Conservation (phyloP, 371 early-diverging fungal genomes). For the Actinomortierella ambigua region DNA sequence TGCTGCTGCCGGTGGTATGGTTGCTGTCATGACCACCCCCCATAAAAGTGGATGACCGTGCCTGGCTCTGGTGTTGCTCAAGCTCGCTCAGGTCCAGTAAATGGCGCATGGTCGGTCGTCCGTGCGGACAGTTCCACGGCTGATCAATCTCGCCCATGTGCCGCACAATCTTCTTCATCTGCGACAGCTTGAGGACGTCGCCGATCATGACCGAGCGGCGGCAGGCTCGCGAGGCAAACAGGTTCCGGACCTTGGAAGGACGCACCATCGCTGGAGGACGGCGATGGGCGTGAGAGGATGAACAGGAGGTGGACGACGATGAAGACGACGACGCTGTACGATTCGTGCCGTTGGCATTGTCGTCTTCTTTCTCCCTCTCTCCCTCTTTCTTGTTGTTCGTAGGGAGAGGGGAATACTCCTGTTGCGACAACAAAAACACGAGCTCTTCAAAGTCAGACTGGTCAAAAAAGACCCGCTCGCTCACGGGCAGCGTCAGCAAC, state of each 20-base stretch:
- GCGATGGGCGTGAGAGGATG: no score
- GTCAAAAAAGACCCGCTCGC: slow-evolving; percentile 66
- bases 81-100: slow-evolving; percentile 54
- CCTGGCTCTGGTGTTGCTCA: slow-evolving; percentile 25
- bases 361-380: neutral
- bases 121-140: slow-evolving; percentile 99
- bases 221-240: slow-evolving; percentile 84
- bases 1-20: neutral
- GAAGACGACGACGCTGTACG: no score
- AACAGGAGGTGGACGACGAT: no score
- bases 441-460: slow-evolving; percentile 47
- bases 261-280: slow-evolving; percentile 50
- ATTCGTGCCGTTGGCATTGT: slow-evolving; percentile 3
- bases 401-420: neutral
- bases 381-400: no score
- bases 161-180: slow-evolving; percentile 79
- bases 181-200: slow-evolving; percentile 60
- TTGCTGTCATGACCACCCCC: neutral
- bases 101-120: slow-evolving; percentile 95
- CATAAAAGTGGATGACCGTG: slow-evolving; percentile 2
- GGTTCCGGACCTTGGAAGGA: slow-evolving; percentile 63
- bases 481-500: slow-evolving; percentile 70
- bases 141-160: slow-evolving; percentile 86
- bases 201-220: slow-evolving; percentile 84
- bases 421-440: slow-evolving; percentile 37